Evolutionary conservation across 192 early-diverging fungal species (phyloP), one percentile per base, ranked within the genome.

Genomic region (Phycomyces blakesleeanus): DNA sequence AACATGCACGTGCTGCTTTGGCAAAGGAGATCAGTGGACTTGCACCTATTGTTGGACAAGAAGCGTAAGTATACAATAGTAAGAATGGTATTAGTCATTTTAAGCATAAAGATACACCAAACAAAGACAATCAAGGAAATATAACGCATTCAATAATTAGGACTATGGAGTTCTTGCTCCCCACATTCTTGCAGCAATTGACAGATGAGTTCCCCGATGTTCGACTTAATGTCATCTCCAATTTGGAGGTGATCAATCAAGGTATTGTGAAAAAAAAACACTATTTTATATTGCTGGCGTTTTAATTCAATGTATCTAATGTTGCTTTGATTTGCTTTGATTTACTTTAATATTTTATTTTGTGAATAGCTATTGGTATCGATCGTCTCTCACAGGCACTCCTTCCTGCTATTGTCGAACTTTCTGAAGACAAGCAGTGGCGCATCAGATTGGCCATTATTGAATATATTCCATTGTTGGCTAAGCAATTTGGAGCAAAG

Each of bases 351-450:
- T 7, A 2, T 34, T 34, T 34, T 34, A 34, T 34, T 34, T 7
- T 34, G 29, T 34, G 29, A 34, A 55, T 65, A 60, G 91, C 92
- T 51, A 97, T 99, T 69, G 97, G 97, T 51, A 96, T 99, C 64
- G 95, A 99, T 61, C 87, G 94, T 26, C 81, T 99, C 38, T 98
- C 97, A 41, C 96, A 98, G 68, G 94, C 92, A 21, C 82, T 99
- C 50, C 78, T 99, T 58, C 97, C 97, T 8, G 97, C 97, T 12
- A 97, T 99, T 71, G 90, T 99, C 37, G 97, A 98, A 76, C 83
- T 99, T 38, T 95, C 97, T 29, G 96, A 99, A 79, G 97, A 99
- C 77, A 98, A 98, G 82, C 97, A 99, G 74, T 99, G 97, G 97
- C 90, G 97, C 53, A 95, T 98, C 59, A 92, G 97, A 21, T 78